Evolutionary conservation across 2,329 filamentous ascomycete genomes (phyloP).

Genomic region (Stachybotrys chlorohalonatus): DNA sequence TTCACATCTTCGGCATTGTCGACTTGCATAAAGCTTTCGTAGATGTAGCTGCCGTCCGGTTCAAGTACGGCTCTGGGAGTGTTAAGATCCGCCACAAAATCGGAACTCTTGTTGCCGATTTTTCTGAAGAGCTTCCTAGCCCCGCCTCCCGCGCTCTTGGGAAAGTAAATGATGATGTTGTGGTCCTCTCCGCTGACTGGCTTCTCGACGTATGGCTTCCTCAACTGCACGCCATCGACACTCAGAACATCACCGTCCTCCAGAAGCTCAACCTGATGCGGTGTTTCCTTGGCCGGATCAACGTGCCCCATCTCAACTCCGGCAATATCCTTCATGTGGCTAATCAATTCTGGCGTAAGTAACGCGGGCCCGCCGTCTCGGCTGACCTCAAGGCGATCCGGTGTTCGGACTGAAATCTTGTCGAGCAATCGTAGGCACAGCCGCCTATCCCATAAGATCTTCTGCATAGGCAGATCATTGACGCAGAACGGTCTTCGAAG

Average conservation of each 20-base stretch:
- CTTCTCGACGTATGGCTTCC: slow-evolving; percentile 96
- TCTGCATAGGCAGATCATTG: slow-evolving; percentile 96
- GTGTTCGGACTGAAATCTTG: slow-evolving; percentile 81
- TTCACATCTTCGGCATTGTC: slow-evolving; percentile 98
- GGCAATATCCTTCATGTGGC: slow-evolving; percentile 71
- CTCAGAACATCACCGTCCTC: slow-evolving; percentile 82
- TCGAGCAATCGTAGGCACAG: slow-evolving; percentile 84
- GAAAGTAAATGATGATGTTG: slow-evolving; percentile 97
- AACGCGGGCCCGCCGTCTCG: slow-evolving; percentile 82
- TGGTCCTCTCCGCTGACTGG: slow-evolving; percentile 97
- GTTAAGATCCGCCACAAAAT: slow-evolving; percentile 71
- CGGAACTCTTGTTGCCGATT: slow-evolving; percentile 97
- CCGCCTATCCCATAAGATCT: slow-evolving; percentile 90
- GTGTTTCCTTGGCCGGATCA: slow-evolving; percentile 54
- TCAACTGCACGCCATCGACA: slow-evolving; percentile 74
- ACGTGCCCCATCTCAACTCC: slow-evolving; percentile 66
- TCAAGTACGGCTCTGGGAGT: slow-evolving; percentile 77
- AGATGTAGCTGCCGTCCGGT: slow-evolving; percentile 76
- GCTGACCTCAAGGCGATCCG: slow-evolving; percentile 80
- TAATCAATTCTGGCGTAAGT: slow-evolving; percentile 68
- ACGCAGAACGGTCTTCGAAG: slow-evolving; percentile 93
- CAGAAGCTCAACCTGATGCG: slow-evolving; percentile 71
- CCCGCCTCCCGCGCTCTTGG: slow-evolving; percentile 76
- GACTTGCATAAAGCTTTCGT: slow-evolving; percentile 93
- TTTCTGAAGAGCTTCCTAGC: slow-evolving; percentile 91